Evolutionary conservation across 306 rosid species (phyloP).

Genomic region (Dalbergia cultrata): DNA sequence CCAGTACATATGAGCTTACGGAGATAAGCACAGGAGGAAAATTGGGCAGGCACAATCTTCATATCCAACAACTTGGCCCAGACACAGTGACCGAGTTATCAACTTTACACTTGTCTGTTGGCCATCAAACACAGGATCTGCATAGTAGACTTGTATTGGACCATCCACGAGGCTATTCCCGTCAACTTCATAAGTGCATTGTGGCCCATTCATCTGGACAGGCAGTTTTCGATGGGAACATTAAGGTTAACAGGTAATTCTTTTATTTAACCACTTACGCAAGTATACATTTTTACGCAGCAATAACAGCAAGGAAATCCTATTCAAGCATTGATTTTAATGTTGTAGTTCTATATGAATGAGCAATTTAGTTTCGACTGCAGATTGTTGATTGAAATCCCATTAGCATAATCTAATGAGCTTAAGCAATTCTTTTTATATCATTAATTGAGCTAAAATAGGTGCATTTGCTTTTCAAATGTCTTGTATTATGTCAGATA

Average conservation of each 20-base stretch:
- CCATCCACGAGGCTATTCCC: constrained; percentile 92
- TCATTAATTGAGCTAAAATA: not conserved
- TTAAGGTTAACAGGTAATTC: constrained; percentile 88
- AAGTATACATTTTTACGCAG: not conserved
- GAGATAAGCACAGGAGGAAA: constrained; percentile 93
- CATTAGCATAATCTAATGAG: not conserved
- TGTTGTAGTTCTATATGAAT: constrained; percentile 17
- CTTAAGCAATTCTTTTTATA: not conserved
- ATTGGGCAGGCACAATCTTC: constrained; percentile 90
- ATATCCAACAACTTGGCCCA: constrained; percentile 86
- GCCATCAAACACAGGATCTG: constrained; percentile 91
- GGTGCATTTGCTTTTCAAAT: constrained; percentile 11
- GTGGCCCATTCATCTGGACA: constrained; percentile 91
- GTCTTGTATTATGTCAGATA: constrained; percentile 6
- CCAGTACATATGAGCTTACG: constrained; percentile 77
- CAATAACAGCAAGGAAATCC: not conserved
- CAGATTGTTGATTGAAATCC: constrained; percentile 18
- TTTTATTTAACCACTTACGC: constrained; percentile 28
- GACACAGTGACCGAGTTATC: constrained; percentile 83
- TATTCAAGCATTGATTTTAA: not conserved
- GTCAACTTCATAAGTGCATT: constrained; percentile 94
- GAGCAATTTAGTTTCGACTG: not conserved
- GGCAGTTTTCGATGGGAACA: constrained; percentile 92
- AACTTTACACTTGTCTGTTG: constrained; percentile 77
- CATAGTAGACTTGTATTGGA: constrained; percentile 84